Conservation (phyloP, 2,329 filamentous ascomycete species). For the Aspergillus aculeatinus region DNA sequence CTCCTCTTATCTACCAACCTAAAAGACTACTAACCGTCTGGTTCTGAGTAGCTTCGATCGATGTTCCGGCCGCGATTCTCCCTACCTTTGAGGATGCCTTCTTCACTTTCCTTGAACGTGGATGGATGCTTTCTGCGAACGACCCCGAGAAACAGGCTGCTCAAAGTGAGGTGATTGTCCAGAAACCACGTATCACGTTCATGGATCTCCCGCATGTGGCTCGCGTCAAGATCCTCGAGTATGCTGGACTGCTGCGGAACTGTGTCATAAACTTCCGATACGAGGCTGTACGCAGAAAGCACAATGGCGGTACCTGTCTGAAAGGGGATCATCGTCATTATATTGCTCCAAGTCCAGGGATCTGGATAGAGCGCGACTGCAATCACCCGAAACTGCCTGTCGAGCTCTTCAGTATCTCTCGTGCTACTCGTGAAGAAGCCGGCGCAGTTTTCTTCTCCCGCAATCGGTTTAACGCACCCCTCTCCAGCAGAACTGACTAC, state of each 20-base stretch:
- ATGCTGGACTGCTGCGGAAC: conserved; percentile 22
- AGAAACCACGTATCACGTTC: conserved; percentile 10
- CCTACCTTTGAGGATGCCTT: not conserved
- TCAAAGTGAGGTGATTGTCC: not conserved
- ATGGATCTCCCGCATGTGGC: conserved; percentile 22
- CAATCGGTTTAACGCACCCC: conserved; percentile 18
- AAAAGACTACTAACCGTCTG: not conserved
- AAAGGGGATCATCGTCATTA: conserved; percentile 9
- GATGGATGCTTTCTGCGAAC: not conserved
- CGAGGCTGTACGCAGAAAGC: conserved; percentile 14
- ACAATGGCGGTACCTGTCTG: not conserved
- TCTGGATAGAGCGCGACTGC: conserved; percentile 13
- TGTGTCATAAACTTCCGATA: conserved; percentile 21
- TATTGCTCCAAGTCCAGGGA: conserved; percentile 2
- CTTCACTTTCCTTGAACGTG: not conserved
- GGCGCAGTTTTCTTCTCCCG: conserved; percentile 17
- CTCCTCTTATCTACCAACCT: not conserved
- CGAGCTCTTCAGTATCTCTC: conserved; percentile 16
- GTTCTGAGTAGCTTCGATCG: not conserved
- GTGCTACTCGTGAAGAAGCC: conserved; percentile 17
- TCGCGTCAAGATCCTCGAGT: conserved; percentile 22
- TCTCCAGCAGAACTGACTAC: conserved; percentile 19
- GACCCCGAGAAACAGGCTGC: not conserved
- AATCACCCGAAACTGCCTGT: conserved; percentile 22
- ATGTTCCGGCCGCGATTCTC: not conserved